Evolutionary conservation across 139 green algal genomes (phyloP).

Genomic region (Nannochloris sp.): DNA sequence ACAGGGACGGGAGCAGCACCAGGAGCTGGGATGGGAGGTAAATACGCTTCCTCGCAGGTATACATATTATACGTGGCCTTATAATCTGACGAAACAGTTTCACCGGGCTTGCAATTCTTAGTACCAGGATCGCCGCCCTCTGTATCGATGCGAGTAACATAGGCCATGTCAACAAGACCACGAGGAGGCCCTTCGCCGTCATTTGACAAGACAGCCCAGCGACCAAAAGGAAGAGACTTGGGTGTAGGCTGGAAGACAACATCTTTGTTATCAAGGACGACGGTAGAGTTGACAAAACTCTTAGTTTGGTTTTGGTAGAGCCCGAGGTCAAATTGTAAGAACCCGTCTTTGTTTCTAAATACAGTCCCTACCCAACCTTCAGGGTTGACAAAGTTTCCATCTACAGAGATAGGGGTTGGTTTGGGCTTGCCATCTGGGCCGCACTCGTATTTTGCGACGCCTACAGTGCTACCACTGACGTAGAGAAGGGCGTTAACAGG

Average conservation of each 20-base stretch:
- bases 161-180: background rate
- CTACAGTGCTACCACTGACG: background rate
- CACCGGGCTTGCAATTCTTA: background rate
- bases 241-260: background rate
- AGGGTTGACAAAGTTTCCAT: background rate
- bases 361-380: background rate
- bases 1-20: background rate
- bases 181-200: background rate
- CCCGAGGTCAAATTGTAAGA: too few relatives aligned
- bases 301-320: too few relatives aligned
- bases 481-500: background rate
- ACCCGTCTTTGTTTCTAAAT: too few relatives aligned
- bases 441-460: background rate
- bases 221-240: background rate
- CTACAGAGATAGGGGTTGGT: background rate
- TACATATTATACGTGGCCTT: slow-evolving; percentile 1
- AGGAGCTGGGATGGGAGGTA: background rate
- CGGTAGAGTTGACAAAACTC: too few relatives aligned
- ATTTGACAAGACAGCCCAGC: slow-evolving; percentile 2
- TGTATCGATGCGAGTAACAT: background rate
- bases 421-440: background rate
- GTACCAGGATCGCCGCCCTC: background rate
- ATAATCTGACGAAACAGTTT: background rate
- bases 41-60: slow-evolving; percentile 1
- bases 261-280: too few relatives aligned